Conservation (phyloP, 495 filamentous ascomycete genomes). For the Talaromyces thailandensis region DNA sequence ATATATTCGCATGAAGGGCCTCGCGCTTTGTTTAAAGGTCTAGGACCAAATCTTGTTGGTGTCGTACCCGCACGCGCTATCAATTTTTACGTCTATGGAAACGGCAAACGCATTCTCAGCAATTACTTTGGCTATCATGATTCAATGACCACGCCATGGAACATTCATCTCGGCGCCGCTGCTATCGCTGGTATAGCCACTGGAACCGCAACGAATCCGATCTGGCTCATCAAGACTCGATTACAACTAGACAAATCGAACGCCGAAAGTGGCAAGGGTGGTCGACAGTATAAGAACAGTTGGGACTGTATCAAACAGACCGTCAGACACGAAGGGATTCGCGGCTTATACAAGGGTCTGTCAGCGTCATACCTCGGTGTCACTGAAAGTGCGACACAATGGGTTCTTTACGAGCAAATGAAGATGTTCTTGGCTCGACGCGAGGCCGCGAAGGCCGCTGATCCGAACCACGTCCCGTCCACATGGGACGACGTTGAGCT, state of each 20-base stretch:
- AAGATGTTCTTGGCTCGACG: constrained; percentile 37
- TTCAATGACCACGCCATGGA: constrained; percentile 33
- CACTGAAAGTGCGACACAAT: constrained; percentile 47
- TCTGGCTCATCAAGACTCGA: constrained; percentile 53
- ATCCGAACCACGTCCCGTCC: constrained; percentile 18
- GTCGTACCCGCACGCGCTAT: constrained; percentile 51
- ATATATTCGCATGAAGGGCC: constrained; percentile 46
- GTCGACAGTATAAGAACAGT: constrained; percentile 44
- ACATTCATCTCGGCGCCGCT: constrained; percentile 42
- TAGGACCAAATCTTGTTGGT: constrained; percentile 48
- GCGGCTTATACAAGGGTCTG: constrained; percentile 45
- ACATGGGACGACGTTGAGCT: constrained; percentile 37
- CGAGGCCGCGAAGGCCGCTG: constrained; percentile 23
- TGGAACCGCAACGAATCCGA: constrained; percentile 51
- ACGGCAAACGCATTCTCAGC: constrained; percentile 43
- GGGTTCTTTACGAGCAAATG: constrained; percentile 51
- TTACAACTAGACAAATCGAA: constrained; percentile 46
- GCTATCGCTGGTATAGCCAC: constrained; percentile 47
- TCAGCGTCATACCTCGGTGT: constrained; percentile 49
- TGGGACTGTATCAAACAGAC: constrained; percentile 47
- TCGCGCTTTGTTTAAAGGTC: constrained; percentile 49
- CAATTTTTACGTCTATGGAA: constrained; percentile 52
- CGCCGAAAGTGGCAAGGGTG: constrained; percentile 28
- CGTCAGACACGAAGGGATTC: constrained; percentile 41
- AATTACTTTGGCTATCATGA: constrained; percentile 31